These are phyloP conservation scores for Termitomyces sp. DNA, from an alignment of 768 basidiomycete genomes.

Conservation along the genomic window DNA sequence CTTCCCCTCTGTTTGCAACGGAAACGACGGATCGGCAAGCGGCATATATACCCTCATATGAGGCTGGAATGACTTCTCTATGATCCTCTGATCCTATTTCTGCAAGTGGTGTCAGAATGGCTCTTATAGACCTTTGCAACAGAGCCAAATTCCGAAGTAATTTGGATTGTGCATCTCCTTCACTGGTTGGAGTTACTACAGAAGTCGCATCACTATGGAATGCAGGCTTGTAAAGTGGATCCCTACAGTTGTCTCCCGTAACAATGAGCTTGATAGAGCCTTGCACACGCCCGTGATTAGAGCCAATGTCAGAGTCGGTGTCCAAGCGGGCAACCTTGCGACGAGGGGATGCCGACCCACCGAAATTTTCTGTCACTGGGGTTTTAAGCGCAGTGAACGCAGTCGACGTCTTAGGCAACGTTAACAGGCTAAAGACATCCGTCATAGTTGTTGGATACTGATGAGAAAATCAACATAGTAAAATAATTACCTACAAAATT, in stretches of 20 bases:
- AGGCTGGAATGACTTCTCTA: slow-evolving; percentile 31
- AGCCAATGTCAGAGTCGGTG: slow-evolving; percentile 62
- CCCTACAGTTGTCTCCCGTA: slow-evolving; percentile 35
- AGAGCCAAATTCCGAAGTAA: slow-evolving; percentile 17
- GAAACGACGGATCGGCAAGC: slow-evolving; percentile 54
- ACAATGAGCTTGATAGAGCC: slow-evolving; percentile 46
- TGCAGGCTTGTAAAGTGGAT: not conserved
- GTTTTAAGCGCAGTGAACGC: slow-evolving; percentile 41
- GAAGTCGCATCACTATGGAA: not conserved
- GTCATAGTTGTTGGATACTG: slow-evolving; percentile 8
- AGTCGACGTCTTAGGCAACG: slow-evolving; percentile 46
- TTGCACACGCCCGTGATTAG: slow-evolving; percentile 26
- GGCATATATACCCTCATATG: slow-evolving; percentile 52
- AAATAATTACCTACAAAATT: not conserved
- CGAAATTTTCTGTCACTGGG: slow-evolving; percentile 28
- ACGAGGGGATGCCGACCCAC: slow-evolving; percentile 53
- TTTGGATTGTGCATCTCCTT: slow-evolving; percentile 20
- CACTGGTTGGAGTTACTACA: slow-evolving; percentile 11
- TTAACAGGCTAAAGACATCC: slow-evolving; percentile 33
- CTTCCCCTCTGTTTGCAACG: slow-evolving; percentile 47
- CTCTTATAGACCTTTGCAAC: slow-evolving; percentile 32
- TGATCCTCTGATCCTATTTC: slow-evolving; percentile 14
- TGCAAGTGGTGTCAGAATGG: slow-evolving; percentile 28
- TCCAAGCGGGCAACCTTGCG: slow-evolving; percentile 66
- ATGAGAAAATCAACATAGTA: not conserved